Conservation (phyloP, 1,284 basidiomycete species). For the Hypsizygus ulmarius region DNA sequence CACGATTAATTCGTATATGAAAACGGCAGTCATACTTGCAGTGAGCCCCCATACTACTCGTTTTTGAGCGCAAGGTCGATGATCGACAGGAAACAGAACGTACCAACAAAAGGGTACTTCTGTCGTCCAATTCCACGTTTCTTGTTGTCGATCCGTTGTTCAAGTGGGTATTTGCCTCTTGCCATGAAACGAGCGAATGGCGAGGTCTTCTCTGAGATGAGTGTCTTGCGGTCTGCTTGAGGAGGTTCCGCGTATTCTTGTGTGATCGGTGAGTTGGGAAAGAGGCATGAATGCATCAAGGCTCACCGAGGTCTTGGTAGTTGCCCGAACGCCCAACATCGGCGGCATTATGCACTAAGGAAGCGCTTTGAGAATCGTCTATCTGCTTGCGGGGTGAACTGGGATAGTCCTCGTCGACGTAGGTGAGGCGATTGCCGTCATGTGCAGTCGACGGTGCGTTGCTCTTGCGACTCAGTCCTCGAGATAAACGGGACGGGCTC, state of each 20-base stretch:
- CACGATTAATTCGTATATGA: slow-evolving; percentile 77
- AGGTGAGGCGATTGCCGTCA: background rate
- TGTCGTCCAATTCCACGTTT: slow-evolving; percentile 83
- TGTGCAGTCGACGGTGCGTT: background rate
- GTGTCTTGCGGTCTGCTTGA: slow-evolving; percentile 23
- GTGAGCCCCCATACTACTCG: slow-evolving; percentile 60
- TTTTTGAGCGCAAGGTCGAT: slow-evolving; percentile 1
- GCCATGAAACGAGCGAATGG: slow-evolving; percentile 42
- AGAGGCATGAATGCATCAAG: background rate
- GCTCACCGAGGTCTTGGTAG: slow-evolving; percentile 58
- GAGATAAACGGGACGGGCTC: slow-evolving; percentile 11
- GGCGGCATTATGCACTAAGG: slow-evolving; percentile 47
- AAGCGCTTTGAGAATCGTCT: slow-evolving; percentile 37
- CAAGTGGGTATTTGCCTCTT: slow-evolving; percentile 60
- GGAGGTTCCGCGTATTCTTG: slow-evolving; percentile 62
- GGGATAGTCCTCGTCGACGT: slow-evolving; percentile 12
- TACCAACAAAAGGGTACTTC: slow-evolving; percentile 73
- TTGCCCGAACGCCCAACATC: slow-evolving; percentile 34
- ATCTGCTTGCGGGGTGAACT: slow-evolving; percentile 13
- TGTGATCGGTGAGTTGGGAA: slow-evolving; percentile 2
- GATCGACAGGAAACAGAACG: slow-evolving; percentile 15
- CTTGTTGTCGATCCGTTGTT: slow-evolving; percentile 84
- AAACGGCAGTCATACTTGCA: slow-evolving; percentile 65
- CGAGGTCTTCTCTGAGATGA: slow-evolving; percentile 35
- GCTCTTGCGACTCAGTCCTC: slow-evolving; percentile 9